These are phyloP conservation scores for Debaryomyces hansenii DNA, from an alignment of 805 yeast species.

Conservation along the genomic window DNA sequence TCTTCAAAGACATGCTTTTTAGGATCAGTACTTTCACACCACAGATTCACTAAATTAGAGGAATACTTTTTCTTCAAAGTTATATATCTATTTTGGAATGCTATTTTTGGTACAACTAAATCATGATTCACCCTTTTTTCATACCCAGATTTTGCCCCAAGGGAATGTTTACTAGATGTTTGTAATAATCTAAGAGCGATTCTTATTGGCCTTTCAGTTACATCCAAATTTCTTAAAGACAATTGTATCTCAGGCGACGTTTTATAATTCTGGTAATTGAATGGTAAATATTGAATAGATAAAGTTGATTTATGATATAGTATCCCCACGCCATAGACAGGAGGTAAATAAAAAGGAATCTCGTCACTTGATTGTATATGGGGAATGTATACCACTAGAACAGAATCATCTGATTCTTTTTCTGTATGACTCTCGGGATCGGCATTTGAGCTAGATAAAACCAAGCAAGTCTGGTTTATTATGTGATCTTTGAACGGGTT, in stretches of 20 bases:
- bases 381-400: conserved; percentile 73
- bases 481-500: conserved; percentile 83
- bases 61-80: conserved; percentile 81
- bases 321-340: conserved; percentile 76
- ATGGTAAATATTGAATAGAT: conserved; percentile 78
- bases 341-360: conserved; percentile 88
- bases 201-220: conserved; percentile 66
- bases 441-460: conserved; percentile 28
- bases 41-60: conserved; percentile 65
- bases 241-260: conserved; percentile 10
- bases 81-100: conserved; percentile 81
- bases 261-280: conserved; percentile 29
- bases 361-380: conserved; percentile 61
- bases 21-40: conserved; percentile 96
- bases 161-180: conserved; percentile 81
- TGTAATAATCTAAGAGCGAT: conserved; percentile 78
- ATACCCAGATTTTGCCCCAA: conserved; percentile 82
- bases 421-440: conserved; percentile 6
- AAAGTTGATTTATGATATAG: conserved; percentile 47
- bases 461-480: conserved; percentile 80
- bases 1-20: conserved; percentile 96
- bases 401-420: conserved; percentile 30
- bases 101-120: conserved; percentile 74
- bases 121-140: conserved; percentile 89
- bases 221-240: conserved; percentile 31